phyloP scores from a whole-genome alignment of 345 rosid species.

The Eucalyptus regnans region DNA sequence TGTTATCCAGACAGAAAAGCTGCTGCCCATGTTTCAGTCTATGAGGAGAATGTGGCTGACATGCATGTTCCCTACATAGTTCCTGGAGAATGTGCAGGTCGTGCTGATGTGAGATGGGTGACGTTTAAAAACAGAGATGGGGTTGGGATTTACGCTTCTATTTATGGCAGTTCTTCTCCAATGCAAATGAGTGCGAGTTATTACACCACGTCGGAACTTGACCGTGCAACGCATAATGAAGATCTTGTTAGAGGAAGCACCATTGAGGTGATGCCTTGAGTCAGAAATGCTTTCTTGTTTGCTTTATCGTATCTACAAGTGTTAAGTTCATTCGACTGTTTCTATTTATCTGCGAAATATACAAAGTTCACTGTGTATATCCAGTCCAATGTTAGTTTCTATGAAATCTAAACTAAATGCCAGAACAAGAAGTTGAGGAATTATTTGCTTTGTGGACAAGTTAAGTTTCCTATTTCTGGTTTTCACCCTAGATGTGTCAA shows the following conservation, averaged over 20 bases:
- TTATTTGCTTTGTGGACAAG: not conserved
- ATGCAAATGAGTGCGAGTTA: constrained; percentile 95
- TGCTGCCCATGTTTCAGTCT: constrained; percentile 75
- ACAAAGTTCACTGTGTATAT: not conserved
- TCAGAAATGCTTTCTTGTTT: not conserved
- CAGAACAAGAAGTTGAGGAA: not conserved
- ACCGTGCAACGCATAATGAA: constrained; percentile 64
- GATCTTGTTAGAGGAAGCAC: constrained; percentile 52
- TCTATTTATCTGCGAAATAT: not conserved
- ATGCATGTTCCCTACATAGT: constrained; percentile 96
- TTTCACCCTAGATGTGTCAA: not conserved
- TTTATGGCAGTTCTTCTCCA: constrained; percentile 61
- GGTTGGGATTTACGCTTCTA: constrained; percentile 73
- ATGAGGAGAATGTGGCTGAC: constrained; percentile 44
- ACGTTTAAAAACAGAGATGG: constrained; percentile 63
- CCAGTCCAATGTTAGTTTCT: not conserved
- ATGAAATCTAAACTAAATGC: not conserved
- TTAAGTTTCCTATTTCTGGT: not conserved
- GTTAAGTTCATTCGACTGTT: not conserved
- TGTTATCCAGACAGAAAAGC: constrained; percentile 97
- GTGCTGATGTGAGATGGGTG: constrained; percentile 96
- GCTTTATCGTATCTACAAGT: not conserved
- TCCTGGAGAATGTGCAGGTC: constrained; percentile 87
- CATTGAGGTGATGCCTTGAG: constrained; percentile 48
- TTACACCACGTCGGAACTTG: constrained; percentile 55